Evolutionary conservation across 768 basidiomycete species (phyloP).

Genomic region (Suillus discolor): DNA sequence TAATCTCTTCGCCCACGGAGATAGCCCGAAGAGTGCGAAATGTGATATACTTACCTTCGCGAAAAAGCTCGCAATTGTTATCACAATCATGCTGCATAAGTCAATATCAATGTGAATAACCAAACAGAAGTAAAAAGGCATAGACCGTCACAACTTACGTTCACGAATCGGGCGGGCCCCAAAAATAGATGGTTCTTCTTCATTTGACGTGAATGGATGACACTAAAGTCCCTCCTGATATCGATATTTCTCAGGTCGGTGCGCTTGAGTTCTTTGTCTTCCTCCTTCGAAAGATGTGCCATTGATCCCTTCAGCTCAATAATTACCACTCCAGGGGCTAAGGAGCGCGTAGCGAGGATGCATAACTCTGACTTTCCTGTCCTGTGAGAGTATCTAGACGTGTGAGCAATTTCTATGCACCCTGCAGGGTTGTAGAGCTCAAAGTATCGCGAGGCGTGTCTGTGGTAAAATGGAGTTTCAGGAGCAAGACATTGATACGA

Average conservation of each 20-base stretch:
- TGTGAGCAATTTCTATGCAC: conserved; percentile 86
- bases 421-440: conserved; percentile 85
- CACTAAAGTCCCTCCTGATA: conserved; percentile 86
- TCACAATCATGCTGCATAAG: conserved; percentile 79
- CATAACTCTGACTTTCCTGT: conserved; percentile 91
- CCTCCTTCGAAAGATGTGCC: conserved; percentile 84
- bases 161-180: conserved; percentile 90
- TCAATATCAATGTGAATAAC: conserved; percentile 24
- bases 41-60: conserved; percentile 87
- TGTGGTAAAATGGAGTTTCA: conserved; percentile 37
- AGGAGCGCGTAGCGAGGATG: conserved; percentile 77
- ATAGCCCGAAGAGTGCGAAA: conserved; percentile 83
- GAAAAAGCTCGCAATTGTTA: conserved; percentile 87
- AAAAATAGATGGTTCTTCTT: conserved; percentile 92
- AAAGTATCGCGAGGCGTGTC: conserved; percentile 87
- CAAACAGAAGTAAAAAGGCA: background rate
- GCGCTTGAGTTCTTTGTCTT: conserved; percentile 84
- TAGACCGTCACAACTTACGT: conserved; percentile 54
- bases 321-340: conserved; percentile 71
- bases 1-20: conserved; percentile 81
- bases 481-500: conserved; percentile 27
- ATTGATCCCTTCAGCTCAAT: conserved; percentile 90
- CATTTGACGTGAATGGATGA: conserved; percentile 89
- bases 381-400: conserved; percentile 82
- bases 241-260: conserved; percentile 70